Conservation (phyloP, 768 basidiomycete species). For the Sarcodon aspratus region DNA sequence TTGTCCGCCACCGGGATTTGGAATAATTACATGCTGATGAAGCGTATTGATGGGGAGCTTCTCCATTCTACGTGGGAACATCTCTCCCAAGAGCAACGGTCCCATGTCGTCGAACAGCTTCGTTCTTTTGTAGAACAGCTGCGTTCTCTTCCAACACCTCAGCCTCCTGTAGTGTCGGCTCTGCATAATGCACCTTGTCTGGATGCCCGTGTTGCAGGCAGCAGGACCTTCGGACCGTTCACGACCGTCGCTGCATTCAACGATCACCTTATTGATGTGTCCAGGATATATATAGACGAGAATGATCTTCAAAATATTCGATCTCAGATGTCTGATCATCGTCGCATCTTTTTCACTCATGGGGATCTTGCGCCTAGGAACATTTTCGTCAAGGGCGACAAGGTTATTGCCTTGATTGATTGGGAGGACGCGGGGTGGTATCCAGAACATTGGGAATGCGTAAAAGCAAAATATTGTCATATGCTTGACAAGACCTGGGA, state of each 20-base stretch:
- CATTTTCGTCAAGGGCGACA: conserved; percentile 10
- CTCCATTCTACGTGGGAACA: neutral
- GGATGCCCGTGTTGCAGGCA: neutral
- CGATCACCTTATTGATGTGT: neutral
- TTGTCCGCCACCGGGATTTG: neutral
- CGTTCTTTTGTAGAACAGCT: conserved; percentile 1
- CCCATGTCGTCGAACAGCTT: neutral
- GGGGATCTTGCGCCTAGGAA: conserved; percentile 12
- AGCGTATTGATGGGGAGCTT: conserved; percentile 2
- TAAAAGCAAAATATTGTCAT: neutral
- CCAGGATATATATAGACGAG: neutral
- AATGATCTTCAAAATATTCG: neutral
- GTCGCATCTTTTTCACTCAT: conserved; percentile 12
- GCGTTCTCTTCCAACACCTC: conserved; percentile 1
- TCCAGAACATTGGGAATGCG: conserved; percentile 16
- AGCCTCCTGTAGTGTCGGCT: neutral
- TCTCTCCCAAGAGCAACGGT: neutral
- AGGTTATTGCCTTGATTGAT: conserved; percentile 11
- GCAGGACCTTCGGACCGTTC: neutral
- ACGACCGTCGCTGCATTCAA: conserved; percentile 1
- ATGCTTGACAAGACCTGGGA: neutral
- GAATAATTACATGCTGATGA: conserved; percentile 5
- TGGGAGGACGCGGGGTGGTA: conserved; percentile 17
- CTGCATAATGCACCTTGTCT: neutral
- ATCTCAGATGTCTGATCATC: neutral